Conservation (phyloP, 2,329 filamentous ascomycete species). For the Blastomyces percursus region DNA sequence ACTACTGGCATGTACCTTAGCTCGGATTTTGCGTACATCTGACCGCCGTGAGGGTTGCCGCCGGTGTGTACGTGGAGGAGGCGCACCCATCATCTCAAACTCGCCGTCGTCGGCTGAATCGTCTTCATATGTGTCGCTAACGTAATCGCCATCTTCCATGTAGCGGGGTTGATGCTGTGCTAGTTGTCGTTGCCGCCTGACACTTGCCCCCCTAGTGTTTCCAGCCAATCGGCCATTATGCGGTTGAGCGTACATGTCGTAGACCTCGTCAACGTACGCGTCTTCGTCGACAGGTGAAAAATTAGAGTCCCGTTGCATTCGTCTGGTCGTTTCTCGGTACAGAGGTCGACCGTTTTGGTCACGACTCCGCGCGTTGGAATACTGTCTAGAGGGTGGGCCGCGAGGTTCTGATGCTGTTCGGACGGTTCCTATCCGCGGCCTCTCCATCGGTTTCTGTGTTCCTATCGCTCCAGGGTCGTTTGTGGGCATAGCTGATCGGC, state of each 20-base stretch:
- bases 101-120: constrained; percentile 62
- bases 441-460: constrained; percentile 22
- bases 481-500: constrained; percentile 19
- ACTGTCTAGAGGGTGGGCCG: constrained; percentile 30
- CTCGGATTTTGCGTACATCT: constrained; percentile 66
- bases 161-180: constrained; percentile 48
- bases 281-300: constrained; percentile 20
- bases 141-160: constrained; percentile 69
- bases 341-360: constrained; percentile 20
- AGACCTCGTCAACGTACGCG: constrained; percentile 36
- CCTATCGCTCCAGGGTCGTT: constrained; percentile 22
- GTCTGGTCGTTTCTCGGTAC: constrained; percentile 23
- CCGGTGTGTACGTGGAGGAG: constrained; percentile 24
- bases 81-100: constrained; percentile 64
- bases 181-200: constrained; percentile 29
- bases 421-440: constrained; percentile 36
- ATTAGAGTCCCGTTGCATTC: constrained; percentile 24
- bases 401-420: constrained; percentile 44
- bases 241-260: constrained; percentile 58
- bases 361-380: constrained; percentile 21
- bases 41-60: constrained; percentile 35
- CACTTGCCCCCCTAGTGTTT: constrained; percentile 29
- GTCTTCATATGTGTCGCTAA: constrained; percentile 58
- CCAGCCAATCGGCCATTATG: constrained; percentile 24
- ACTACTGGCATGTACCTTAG: constrained; percentile 77